Evolutionary conservation across 164 flowering plant genomes (phyloP), one percentile per base, ranked within the genome.

Genomic region (Amborella trichopoda): DNA sequence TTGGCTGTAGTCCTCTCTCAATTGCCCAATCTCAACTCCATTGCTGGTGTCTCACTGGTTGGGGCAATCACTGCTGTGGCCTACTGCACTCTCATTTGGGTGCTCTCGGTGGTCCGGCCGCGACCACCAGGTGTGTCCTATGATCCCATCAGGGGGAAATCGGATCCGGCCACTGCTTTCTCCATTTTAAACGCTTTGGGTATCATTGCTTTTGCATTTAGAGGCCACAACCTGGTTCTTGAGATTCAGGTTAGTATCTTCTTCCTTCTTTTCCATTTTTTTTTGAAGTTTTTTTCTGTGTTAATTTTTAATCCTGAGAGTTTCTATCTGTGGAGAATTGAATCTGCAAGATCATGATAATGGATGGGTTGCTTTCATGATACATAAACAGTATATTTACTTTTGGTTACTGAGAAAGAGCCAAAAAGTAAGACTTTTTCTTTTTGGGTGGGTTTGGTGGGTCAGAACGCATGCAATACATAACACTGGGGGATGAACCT

Each of bases 221-320:
- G 89, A 58, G 96, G 96, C 33, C 96, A 86, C 62, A 86, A 86
- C 64, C 72, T 86, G 28, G 71, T 70, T 16, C 78, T 81, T 28
- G 89, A 84, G 49, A 81, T 84, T 8, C 89, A 84, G 83, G 94
- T 72, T 46, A 38, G 36, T 56, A 9, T 23, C 13, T 23, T 51
- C 12, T 9, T 3, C 19, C 20, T 38, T 16, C 3, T 10, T 1
- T 0, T n/a, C 41, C 34, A n/a, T n/a, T n/a, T n/a, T n/a, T n/a
- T n/a, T n/a, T n/a, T n/a, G n/a, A n/a, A n/a, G n/a, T n/a, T n/a
- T n/a, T n/a, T n/a, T n/a, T n/a, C n/a, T n/a, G n/a, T n/a, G n/a
- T n/a, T n/a, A n/a, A n/a, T n/a, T n/a, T n/a, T n/a, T n/a, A n/a
- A n/a, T n/a, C n/a, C n/a, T n/a, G n/a, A n/a, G n/a, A n/a, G n/a